Evolutionary conservation across 176 grass and related monocot genomes (phyloP), one percentile per base, ranked within the genome.

Genomic region (Aegilops tauschii): DNA sequence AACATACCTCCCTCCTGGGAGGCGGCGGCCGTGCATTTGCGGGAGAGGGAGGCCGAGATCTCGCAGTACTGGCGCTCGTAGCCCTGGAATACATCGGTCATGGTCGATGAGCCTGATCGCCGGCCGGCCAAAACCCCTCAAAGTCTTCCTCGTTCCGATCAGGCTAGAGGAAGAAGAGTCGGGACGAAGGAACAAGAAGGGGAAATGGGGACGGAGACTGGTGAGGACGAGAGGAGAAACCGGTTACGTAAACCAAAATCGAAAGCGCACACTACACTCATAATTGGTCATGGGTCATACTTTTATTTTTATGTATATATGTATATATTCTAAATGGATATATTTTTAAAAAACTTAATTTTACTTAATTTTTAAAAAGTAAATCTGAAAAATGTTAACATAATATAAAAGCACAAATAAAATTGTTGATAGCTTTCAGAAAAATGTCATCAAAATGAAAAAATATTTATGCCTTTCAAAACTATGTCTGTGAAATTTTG

Each of bases 21-120:
- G 4, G 89, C 86, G 45, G 91, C 93, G 8, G 89, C 87, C 49
- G 91, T 89, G 88, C 93, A 98, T 87, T 90, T 93, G 56, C 89
- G 85, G 76, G 91, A 80, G 66, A 94, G 91, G 69, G 93, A 94
- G 25, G 96, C 90, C 30, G 93, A 98, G 70, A 95, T 83, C 91
- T 98, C 91, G 78, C 93, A 98, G 75, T 94, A 94, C 72, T 98
- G 93, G 66, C 93, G 93, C 83, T 95, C 93, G 49, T 95, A 98
- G 28, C 92, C 88, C 25, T 91, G 86, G 69, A 98, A 94, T 25
- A 95, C 91, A 82, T 98, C 90, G 77, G 90, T 88, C 93, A 92
- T 98, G 86, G 78, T 76, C 65, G 77, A 73, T 30, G 50, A 90
- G 47, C 66, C 86, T 11, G 69, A 18, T 62, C 58, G 69, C 70